Base-by-base conservation (phyloP, 2,329 filamentous ascomycete species). In the Colletotrichum godetiae region DNA sequence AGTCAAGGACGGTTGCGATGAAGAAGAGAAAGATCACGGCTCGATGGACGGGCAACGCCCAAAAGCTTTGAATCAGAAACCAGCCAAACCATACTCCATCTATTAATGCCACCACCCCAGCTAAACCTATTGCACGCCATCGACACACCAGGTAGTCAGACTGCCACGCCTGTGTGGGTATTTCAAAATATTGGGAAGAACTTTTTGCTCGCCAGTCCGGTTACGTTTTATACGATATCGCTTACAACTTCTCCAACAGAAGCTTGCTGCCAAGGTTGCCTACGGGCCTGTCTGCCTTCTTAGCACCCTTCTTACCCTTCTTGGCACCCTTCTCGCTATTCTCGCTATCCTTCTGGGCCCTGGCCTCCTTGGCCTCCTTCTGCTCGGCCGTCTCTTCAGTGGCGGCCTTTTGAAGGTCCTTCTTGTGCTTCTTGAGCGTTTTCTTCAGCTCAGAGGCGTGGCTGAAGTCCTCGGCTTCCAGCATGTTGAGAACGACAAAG, bases 401-500 rank as follows among this genome's bases (percentile, higher is more conserved):
- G 2, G 92, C 91, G 11, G 92, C 92, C 80, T 89, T 91, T 79
- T 94, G 87, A 69, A 98, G 84, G 73, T 85, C 84, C 84, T 93
- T 92, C 86, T 91, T 94, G 77, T 92, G 90, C 84, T 93, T 92
- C 85, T 91, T 92, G 77, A 98, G 84, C 15, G 86, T 89, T 81
- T 92, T 91, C 79, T 92, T 86, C 65, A 97, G 85, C 78, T 93
- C 92, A 19, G 88, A 87, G 78, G 88, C 91, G 77, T 91, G 87
- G 31, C 86, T 87, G 78, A 97, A 97, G 71, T 91, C 91, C 27
- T 89, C 87, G 0, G 93, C 90, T 84, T 98, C 96, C 5, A 95
- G 83, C 76, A 98, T 85, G 19, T 92, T 93, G 31, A 98, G 89
- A 4, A 98, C 88, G 12, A 97, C 94, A 78, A 98, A 98, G 1